Evolutionary conservation across 176 grass and related monocot species (phyloP).

Genomic region (Paspalum vaginatum): DNA sequence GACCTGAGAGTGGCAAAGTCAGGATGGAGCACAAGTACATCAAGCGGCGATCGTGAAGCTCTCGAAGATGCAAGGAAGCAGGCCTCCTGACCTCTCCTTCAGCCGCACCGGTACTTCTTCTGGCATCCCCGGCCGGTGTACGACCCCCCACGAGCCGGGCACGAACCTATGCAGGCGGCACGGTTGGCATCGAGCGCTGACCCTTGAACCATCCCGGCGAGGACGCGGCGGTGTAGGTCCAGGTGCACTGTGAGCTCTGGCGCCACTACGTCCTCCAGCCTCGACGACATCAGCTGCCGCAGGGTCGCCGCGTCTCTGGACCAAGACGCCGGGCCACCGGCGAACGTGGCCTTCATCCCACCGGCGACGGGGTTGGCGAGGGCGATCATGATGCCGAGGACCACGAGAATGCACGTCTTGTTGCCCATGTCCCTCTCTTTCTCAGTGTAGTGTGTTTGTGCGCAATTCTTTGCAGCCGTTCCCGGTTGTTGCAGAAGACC

Average conservation of each 20-base stretch:
- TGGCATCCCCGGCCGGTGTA: constrained; percentile 39
- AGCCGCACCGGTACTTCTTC: background rate
- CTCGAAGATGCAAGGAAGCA: no score
- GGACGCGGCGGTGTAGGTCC: constrained; percentile 40
- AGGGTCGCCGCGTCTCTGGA: background rate
- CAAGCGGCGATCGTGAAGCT: no score
- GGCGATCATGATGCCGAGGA: background rate
- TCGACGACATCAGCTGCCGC: constrained; percentile 16
- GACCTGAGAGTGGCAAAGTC: no score
- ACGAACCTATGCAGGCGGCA: background rate
- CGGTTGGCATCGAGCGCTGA: background rate
- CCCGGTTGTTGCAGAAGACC: no score
- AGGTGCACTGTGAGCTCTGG: background rate
- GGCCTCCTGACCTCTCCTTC: no score
- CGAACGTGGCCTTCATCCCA: background rate
- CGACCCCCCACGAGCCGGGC: background rate
- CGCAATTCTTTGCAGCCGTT: no score
- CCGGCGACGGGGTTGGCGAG: background rate
- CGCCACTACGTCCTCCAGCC: constrained; percentile 30
- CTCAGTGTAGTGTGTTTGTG: no score
- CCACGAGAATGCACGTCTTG: background rate
- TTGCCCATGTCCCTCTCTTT: background rate
- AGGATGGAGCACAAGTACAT: no score
- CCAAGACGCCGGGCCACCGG: background rate
- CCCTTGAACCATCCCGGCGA: background rate